phyloP scores from a whole-genome alignment of 257 asterid genomes.

The Nicotiana undulata region DNA sequence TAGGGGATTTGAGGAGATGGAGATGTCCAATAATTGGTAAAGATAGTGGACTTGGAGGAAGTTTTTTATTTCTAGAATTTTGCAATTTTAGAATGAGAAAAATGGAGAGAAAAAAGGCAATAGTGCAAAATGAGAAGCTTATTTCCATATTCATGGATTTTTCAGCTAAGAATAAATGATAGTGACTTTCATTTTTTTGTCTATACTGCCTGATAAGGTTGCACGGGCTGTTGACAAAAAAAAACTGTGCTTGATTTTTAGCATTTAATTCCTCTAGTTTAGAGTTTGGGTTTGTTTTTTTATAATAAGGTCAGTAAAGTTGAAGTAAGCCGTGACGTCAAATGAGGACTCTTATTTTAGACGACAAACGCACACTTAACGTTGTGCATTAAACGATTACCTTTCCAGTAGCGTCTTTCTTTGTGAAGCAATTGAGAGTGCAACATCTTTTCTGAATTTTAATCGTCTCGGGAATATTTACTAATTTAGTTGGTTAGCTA shows the following conservation, averaged over 20 bases:
- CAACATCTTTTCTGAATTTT: neutral
- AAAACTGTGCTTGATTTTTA: neutral
- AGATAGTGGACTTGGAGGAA: constrained; percentile 47
- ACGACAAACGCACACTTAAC: neutral
- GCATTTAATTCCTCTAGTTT: neutral
- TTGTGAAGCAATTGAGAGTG: neutral
- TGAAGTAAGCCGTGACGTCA: constrained; percentile 7
- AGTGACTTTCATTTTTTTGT: neutral
- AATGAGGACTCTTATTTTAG: neutral
- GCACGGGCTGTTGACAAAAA: neutral
- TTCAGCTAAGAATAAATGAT: neutral
- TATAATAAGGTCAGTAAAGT: neutral
- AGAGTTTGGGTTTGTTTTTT: neutral
- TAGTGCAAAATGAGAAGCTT: constrained; percentile 3
- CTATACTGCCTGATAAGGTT: neutral
- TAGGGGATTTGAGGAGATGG: constrained; percentile 35
- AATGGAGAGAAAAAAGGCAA: constrained; percentile 6
- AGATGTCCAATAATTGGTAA: constrained; percentile 52
- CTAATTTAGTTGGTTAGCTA: too few relatives aligned
- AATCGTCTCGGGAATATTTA: too few relatives aligned
- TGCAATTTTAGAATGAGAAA: constrained; percentile 12
- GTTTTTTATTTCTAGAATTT: constrained; percentile 9
- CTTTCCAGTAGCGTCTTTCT: neutral
- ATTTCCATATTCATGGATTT: constrained; percentile 7
- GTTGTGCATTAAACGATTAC: neutral